A percentile compares a stretch with the other conserved stretches of the same genome.
Evolutionary conservation across 805 yeast genomes (phyloP).

Genomic region (Groenewaldozyma salmanticensis): DNA sequence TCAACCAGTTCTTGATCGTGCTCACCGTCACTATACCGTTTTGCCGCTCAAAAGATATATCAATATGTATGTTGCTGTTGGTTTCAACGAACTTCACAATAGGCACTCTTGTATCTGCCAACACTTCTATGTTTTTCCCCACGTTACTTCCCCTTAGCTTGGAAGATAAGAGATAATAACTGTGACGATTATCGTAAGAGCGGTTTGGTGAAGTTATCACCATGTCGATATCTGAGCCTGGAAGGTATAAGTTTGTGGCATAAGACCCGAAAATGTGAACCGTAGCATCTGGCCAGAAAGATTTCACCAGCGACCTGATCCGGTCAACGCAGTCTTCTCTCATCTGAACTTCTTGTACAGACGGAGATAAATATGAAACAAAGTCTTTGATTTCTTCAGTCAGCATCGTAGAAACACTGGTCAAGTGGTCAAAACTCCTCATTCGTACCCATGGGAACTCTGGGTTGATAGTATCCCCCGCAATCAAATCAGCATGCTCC

Average conservation of each 20-base stretch:
- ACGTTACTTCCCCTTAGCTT: constrained; percentile 49
- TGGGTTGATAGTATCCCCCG: constrained; percentile 8
- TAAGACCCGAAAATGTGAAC: constrained; percentile 86
- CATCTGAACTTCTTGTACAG: constrained; percentile 54
- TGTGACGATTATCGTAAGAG: constrained; percentile 46
- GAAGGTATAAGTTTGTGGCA: constrained; percentile 86
- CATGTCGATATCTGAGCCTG: constrained; percentile 94
- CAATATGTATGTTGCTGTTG: constrained; percentile 61
- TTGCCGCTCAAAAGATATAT: constrained; percentile 78
- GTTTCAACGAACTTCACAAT: constrained; percentile 85
- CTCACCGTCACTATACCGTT: constrained; percentile 80
- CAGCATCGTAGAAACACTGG: constrained; percentile 78
- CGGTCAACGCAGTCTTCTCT: constrained; percentile 58
- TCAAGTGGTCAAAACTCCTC: constrained; percentile 66
- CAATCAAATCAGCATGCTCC: not conserved
- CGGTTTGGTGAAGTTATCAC: constrained; percentile 61
- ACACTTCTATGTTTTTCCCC: constrained; percentile 70
- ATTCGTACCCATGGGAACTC: constrained; percentile 68
- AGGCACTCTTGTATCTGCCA: constrained; percentile 87
- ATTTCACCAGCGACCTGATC: constrained; percentile 42
- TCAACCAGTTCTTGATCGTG: constrained; percentile 65
- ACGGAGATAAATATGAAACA: constrained; percentile 77
- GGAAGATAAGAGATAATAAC: constrained; percentile 64
- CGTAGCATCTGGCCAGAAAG: constrained; percentile 70
- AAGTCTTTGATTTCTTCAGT: constrained; percentile 80